Evolutionary conservation across 371 early-diverging fungal genomes (phyloP).

Genomic region (Blakeslea trispora): DNA sequence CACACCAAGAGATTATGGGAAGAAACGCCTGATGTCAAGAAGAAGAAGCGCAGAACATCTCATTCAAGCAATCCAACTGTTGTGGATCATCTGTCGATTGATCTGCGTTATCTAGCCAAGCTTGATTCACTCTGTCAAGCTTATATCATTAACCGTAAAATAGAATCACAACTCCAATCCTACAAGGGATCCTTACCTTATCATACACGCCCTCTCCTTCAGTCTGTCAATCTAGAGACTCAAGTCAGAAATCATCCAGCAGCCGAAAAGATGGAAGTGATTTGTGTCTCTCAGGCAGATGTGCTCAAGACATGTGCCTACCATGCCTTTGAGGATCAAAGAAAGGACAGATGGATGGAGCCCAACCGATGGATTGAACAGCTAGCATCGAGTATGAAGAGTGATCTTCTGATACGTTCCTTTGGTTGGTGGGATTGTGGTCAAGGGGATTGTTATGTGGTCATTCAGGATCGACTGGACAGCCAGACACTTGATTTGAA

Average conservation of each 20-base stretch:
- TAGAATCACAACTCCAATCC: conserved; percentile 41
- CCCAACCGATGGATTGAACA: conserved; percentile 37
- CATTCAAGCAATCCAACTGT: no score
- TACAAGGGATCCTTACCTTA: conserved; percentile 30
- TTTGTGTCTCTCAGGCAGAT: conserved; percentile 46
- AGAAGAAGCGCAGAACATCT: no score
- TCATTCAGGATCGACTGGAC: conserved; percentile 43
- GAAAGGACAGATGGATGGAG: conserved; percentile 27
- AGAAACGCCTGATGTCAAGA: background rate
- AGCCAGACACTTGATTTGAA: conserved; percentile 30
- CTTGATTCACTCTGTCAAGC: conserved; percentile 51
- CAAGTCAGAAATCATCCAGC: conserved; percentile 45
- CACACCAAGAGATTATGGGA: conserved; percentile 4
- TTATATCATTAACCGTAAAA: conserved; percentile 47
- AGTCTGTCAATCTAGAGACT: conserved; percentile 36
- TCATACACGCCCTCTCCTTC: conserved; percentile 39
- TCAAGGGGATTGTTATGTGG: conserved; percentile 49
- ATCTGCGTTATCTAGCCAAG: conserved; percentile 49
- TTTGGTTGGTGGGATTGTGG: conserved; percentile 54
- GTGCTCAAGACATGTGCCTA: conserved; percentile 39
- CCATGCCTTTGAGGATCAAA: conserved; percentile 7
- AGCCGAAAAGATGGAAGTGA: conserved; percentile 46
- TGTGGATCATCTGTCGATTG: conserved; percentile 35
- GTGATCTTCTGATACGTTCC: conserved; percentile 44
- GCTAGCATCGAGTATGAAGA: conserved; percentile 29